Conservation (phyloP, 1,284 basidiomycete species). For the Cutaneotrichosporon sp. region DNA sequence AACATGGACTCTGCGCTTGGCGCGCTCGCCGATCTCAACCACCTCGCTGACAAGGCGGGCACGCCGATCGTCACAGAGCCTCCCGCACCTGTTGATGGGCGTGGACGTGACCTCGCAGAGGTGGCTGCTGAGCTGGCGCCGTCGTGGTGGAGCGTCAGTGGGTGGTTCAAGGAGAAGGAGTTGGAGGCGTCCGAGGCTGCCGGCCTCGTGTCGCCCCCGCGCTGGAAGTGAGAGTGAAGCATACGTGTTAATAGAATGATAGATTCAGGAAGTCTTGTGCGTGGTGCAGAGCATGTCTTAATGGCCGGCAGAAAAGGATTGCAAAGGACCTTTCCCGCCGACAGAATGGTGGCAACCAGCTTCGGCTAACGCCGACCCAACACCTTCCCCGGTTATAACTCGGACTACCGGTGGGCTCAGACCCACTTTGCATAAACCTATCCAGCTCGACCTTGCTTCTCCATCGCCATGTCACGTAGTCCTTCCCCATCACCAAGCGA, state of each 20-base stretch:
- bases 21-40: background rate
- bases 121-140: background rate
- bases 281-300: background rate
- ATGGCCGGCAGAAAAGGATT: background rate
- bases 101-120: background rate
- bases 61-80: background rate
- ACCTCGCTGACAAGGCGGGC: background rate
- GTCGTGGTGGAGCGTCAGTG: background rate
- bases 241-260: background rate
- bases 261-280: background rate
- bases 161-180: background rate
- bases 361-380: background rate
- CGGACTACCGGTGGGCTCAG: background rate
- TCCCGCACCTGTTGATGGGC: background rate
- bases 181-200: background rate
- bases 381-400: background rate
- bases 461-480: background rate
- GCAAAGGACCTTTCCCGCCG: background rate
- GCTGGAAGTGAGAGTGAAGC: background rate
- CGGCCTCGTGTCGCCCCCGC: background rate
- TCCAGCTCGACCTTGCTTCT: background rate
- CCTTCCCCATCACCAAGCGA: background rate
- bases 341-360: background rate
- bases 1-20: background rate
- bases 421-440: background rate